Evolutionary conservation across 257 asterid species (phyloP), one percentile per base, ranked within the genome.

Genomic region (Jacaranda copaia): DNA sequence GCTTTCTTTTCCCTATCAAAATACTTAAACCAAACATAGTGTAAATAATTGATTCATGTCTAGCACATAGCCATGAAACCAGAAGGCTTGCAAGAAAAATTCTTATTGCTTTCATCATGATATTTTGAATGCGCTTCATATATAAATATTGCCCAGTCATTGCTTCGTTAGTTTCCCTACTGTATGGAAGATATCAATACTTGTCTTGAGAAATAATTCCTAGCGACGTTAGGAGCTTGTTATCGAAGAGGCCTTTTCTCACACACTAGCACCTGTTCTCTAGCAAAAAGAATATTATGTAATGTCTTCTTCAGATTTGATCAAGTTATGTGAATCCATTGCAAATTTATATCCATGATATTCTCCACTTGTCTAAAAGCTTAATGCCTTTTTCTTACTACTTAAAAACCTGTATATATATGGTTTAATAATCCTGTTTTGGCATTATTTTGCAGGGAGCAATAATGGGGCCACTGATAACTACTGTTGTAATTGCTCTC

Each of bases 401-500:
- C 32, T 25, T 25, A 25, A 25, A 25, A 18, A 13, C 56, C 52
- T 48, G 6, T 20, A 55, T 49, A 18, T 20, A 12, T 25, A 5
- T 43, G 45, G 48, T 49, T 55, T 10, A 20, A 62, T 13, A 36
- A 53, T 75, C 51, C 71, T 52, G 48, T 11, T 67, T 18, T 25
- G 3, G 65, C 16, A 52, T 60, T 16, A 18, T 63, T 57, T 10
- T 83, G 92, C 93, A 93, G 98, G 97, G 98, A 78, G 98, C 98
- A 5, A 91, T 93, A 79, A 91, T 93, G 96, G 98, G 98, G 68
- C 97, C 98, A 12, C 76, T 91, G 87, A 93, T 91, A 58, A 93
- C 98, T 4, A 93, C 97, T 0, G 93, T 93, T 51, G 98, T 90
- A n/a, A 93, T 90, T 19, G 96, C 92, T 10, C 89, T 93, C 46